Evolutionary conservation across 2,329 filamentous ascomycete genomes (phyloP), one percentile per base, ranked within the genome.

Genomic region (Alternaria infectoria): DNA sequence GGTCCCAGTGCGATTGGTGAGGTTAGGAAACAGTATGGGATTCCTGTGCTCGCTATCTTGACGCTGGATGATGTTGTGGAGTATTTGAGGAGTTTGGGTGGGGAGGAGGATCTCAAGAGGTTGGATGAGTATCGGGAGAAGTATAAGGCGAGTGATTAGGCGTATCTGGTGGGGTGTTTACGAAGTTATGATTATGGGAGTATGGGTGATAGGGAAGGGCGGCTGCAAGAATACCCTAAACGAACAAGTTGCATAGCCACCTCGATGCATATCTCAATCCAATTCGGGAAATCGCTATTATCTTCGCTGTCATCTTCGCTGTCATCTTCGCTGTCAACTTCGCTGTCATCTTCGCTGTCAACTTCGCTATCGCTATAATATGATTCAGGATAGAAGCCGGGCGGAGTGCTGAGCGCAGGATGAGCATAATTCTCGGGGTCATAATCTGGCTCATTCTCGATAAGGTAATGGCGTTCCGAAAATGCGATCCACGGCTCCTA

Each of bases 1-100:
- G 88, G 90, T 72, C 88, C 88, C 30, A 97, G 93, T 77, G 93
- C 94, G 15, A 93, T 97, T 80, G 93, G 92, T 19, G 90, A 94
- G 83, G 88, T 97, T 63, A 89, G 89, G 80, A 91, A 90, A 80
- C 91, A 96, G 83, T 93, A 92, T 71, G 88, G 89, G 23, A 90
- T 97, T 64, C 93, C 93, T 2, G 93, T 97, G 63, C 85, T 94
- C 69, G 86, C 93, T 17, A 96, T 97, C 69, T 80, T 97, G 73
- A 95, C 90, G 45, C 85, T 98, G 69, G 88, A 93, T 74, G 93
- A 98, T 80, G 89, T 98, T 71, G 78, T 85, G 54, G 79, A 79
- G 65, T 83, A 80, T 56, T 70, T 84, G 71, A 80, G 78, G 74
- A 75, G 76, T 32, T 69, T 82, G 68, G 83, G 83, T 2, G 79